Conservation (phyloP, 345 rosid species). For the Lenwebbia sp. region DNA sequence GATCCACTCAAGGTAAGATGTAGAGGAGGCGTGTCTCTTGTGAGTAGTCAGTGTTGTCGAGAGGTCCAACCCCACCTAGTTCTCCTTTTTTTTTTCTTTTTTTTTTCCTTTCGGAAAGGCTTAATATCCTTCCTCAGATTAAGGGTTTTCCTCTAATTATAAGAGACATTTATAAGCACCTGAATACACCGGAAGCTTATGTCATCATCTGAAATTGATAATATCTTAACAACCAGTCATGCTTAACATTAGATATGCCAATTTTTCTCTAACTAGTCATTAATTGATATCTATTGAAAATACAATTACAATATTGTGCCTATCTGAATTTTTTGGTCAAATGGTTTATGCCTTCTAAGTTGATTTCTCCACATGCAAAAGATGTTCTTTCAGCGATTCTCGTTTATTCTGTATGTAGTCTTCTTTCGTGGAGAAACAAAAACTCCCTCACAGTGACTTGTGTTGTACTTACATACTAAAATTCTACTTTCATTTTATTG, state of each 20-base stretch:
- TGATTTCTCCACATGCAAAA: neutral
- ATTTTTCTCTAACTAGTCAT: accelerated
- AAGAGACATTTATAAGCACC: neutral
- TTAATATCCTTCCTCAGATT: neutral
- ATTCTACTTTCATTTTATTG: neutral
- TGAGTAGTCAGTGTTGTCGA: accelerated
- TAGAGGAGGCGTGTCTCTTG: neutral
- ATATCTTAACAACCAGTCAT: neutral
- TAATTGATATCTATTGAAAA: neutral
- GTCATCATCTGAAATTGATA: neutral
- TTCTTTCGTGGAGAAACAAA: neutral
- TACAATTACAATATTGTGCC: accelerated
- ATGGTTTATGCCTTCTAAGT: neutral
- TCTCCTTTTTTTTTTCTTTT: neutral
- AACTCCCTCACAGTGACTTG: accelerated
- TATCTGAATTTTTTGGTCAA: neutral
- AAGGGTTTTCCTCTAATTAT: neutral
- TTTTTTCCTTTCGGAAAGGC: too few species aligned
- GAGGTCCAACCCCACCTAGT: accelerated
- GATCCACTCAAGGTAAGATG: neutral
- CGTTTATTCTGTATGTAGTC: neutral
- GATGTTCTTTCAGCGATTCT: neutral
- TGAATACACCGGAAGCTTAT: neutral
- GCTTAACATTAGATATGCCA: neutral
- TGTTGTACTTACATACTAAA: neutral